Conservation (phyloP, 2,329 filamentous ascomycete genomes). For the Colletotrichum sansevieriae region DNA sequence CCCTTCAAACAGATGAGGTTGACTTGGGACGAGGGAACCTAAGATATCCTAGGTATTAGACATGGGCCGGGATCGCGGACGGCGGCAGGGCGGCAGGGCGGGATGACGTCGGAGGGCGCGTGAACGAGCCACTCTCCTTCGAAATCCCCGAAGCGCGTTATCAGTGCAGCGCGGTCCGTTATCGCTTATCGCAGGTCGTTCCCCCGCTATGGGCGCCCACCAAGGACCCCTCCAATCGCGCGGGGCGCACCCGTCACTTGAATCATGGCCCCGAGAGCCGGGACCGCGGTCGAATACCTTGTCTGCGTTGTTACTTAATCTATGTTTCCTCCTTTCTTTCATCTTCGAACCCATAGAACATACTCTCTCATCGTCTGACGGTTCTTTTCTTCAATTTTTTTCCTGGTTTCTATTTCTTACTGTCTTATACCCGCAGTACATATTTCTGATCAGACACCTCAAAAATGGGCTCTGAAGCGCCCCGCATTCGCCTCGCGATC, state of each 20-base stretch:
- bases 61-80: neutral
- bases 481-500: constrained; percentile 82
- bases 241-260: constrained; percentile 11
- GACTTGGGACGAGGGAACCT: neutral
- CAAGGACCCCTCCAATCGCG: constrained; percentile 6
- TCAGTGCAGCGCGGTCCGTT: constrained; percentile 26
- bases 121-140: neutral
- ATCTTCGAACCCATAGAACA: neutral
- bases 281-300: constrained; percentile 11
- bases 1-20: neutral
- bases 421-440: constrained; percentile 5
- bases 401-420: neutral
- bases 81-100: neutral
- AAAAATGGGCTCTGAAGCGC: constrained; percentile 43
- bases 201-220: constrained; percentile 29
- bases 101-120: constrained; percentile 34
- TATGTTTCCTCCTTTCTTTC: neutral
- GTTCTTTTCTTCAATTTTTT: neutral
- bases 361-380: neutral
- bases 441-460: neutral
- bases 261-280: constrained; percentile 16
- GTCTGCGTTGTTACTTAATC: neutral
- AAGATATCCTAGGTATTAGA: neutral
- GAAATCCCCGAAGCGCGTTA: constrained; percentile 9
- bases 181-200: constrained; percentile 20